These are phyloP conservation scores for Orbilia oligospora DNA, from an alignment of 2,329 filamentous ascomycete genomes.

Conservation along the genomic window DNA sequence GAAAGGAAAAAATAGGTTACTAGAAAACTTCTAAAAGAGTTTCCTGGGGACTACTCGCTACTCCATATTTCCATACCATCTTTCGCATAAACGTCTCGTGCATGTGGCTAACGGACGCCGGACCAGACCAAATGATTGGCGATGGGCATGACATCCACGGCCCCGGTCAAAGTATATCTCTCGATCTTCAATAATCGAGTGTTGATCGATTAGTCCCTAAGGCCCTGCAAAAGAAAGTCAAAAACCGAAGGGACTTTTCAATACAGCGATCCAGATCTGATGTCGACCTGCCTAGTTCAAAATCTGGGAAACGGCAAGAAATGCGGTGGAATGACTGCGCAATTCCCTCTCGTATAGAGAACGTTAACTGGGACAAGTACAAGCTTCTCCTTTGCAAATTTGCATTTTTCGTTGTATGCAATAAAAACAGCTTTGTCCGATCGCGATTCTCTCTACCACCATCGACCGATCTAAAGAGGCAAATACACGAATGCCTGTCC, in stretches of 20 bases:
- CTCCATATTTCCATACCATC: not conserved
- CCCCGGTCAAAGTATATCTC: slow-evolving; percentile 40
- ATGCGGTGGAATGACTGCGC: slow-evolving; percentile 51
- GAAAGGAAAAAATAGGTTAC: not conserved
- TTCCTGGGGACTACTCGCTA: not conserved
- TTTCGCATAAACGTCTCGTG: slow-evolving; percentile 4
- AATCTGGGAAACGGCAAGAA: not conserved
- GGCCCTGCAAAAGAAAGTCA: not conserved
- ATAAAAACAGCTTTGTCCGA: slow-evolving; percentile 29
- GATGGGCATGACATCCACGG: slow-evolving; percentile 3
- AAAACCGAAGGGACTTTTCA: slow-evolving; percentile 17
- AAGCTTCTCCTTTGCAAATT: not conserved
- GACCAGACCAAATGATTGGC: slow-evolving; percentile 1
- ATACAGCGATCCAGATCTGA: slow-evolving; percentile 7
- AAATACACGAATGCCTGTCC: slow-evolving; percentile 31
- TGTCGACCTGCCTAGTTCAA: slow-evolving; percentile 58
- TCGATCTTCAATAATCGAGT: slow-evolving; percentile 49
- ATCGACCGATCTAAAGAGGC: slow-evolving; percentile 54
- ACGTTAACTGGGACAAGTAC: not conserved
- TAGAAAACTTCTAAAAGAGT: not conserved
- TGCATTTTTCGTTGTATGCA: slow-evolving; percentile 24
- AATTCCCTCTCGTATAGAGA: slow-evolving; percentile 15
- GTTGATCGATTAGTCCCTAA: slow-evolving; percentile 43
- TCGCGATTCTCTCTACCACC: slow-evolving; percentile 40
- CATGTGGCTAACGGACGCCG: slow-evolving; percentile 7